phyloP scores from a whole-genome alignment of 139 green algal species.

The Picochlorum sp. region DNA sequence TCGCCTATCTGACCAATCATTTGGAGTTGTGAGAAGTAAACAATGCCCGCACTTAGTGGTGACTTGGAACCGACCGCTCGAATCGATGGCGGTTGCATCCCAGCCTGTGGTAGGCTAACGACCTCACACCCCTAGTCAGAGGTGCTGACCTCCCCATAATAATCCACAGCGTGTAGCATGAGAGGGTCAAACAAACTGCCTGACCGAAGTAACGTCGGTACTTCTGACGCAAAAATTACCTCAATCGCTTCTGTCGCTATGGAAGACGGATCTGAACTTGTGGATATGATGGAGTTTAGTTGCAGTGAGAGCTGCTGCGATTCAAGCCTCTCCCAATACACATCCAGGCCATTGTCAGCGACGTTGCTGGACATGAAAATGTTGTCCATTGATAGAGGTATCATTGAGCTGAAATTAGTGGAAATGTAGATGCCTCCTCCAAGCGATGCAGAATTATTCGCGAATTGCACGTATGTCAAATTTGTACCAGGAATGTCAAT shows the following conservation, averaged over 20 bases:
- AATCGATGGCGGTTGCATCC: too few relatives aligned
- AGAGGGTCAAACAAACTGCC: too few relatives aligned
- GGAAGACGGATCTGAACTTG: too few relatives aligned
- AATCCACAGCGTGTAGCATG: constrained; percentile 6
- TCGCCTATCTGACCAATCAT: too few relatives aligned
- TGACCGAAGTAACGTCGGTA: background rate
- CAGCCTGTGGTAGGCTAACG: background rate
- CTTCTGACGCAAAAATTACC: background rate
- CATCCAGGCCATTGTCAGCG: background rate
- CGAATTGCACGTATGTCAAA: background rate
- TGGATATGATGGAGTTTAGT: too few relatives aligned
- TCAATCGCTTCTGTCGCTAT: background rate
- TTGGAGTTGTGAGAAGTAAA: too few relatives aligned
- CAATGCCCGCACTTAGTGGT: too few relatives aligned
- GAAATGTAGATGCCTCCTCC: constrained; percentile 21
- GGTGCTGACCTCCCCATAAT: constrained; percentile 13
- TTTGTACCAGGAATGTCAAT: constrained; percentile 10
- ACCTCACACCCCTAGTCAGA: constrained; percentile 8
- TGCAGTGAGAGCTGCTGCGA: too few relatives aligned
- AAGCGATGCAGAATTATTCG: constrained; percentile 11
- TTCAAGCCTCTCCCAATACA: constrained; percentile 1
- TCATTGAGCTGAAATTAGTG: background rate
- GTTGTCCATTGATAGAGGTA: background rate
- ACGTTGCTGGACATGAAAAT: background rate
- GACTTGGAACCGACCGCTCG: too few relatives aligned